Conservation (phyloP, 2,329 filamentous ascomycete species). For the Talaromyces sp. region DNA sequence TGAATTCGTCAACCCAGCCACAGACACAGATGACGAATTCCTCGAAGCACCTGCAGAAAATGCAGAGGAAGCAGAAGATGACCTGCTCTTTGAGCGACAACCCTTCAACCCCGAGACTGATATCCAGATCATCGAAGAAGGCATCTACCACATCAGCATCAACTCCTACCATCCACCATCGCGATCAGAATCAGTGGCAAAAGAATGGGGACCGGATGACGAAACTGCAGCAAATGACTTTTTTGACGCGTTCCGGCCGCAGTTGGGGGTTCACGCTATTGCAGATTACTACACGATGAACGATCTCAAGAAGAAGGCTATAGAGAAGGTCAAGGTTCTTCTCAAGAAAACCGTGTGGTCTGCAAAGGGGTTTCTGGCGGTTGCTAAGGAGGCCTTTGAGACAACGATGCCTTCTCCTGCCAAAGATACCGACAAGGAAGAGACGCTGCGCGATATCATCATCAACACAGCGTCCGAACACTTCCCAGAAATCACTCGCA, state of each 20-base stretch:
- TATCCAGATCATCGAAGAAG: background rate
- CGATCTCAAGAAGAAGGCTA: conserved; percentile 14
- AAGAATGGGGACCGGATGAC: background rate
- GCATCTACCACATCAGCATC: background rate
- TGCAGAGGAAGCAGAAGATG: background rate
- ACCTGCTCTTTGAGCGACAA: background rate
- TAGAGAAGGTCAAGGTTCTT: conserved; percentile 4
- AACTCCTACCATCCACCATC: background rate
- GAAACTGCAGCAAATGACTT: background rate
- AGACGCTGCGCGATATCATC: background rate
- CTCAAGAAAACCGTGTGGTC: background rate
- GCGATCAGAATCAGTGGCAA: background rate
- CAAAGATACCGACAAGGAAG: background rate
- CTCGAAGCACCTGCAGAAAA: background rate
- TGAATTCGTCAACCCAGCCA: background rate
- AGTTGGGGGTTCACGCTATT: conserved; percentile 20
- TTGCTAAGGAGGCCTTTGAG: background rate
- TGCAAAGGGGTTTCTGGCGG: background rate
- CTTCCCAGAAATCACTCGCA: background rate
- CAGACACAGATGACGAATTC: background rate
- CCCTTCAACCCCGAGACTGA: background rate
- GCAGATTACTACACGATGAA: conserved; percentile 21
- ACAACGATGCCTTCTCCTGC: background rate
- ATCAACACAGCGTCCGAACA: background rate
- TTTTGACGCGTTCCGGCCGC: background rate